Evolutionary conservation across 805 yeast species (phyloP).

Genomic region (Metschnikowia anglica): DNA sequence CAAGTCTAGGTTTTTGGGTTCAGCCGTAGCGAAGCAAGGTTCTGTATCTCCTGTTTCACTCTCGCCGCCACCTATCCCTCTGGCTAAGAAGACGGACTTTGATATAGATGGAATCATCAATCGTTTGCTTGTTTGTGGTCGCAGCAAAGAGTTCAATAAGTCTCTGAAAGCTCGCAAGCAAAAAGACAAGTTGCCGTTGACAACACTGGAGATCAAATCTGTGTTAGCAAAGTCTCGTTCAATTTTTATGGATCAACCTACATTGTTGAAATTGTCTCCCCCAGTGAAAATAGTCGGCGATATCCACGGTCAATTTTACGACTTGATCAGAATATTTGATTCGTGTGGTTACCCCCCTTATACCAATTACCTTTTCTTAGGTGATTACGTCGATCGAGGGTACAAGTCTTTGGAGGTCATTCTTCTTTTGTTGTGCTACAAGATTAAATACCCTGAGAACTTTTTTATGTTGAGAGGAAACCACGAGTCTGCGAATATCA

Average conservation of each 20-base stretch:
- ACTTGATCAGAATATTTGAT: conserved; percentile 53
- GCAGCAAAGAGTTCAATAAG: conserved; percentile 11
- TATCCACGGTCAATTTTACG: conserved; percentile 68
- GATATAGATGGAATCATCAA: conserved; percentile 66
- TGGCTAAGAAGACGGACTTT: conserved; percentile 29
- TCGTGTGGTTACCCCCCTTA: conserved; percentile 61
- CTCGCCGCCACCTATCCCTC: conserved; percentile 26
- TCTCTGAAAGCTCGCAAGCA: conserved; percentile 21
- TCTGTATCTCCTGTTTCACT: conserved; percentile 19
- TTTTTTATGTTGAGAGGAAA: conserved; percentile 61
- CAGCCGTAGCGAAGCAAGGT: background rate
- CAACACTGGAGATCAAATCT: conserved; percentile 53
- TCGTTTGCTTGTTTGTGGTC: conserved; percentile 53
- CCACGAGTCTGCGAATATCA: conserved; percentile 58
- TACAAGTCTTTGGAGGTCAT: conserved; percentile 57
- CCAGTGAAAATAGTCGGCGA: conserved; percentile 85
- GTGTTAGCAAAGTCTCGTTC: conserved; percentile 59
- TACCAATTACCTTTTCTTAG: conserved; percentile 54
- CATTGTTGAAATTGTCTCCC: conserved; percentile 62
- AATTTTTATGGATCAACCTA: conserved; percentile 63
- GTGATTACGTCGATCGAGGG: conserved; percentile 63
- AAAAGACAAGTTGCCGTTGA: conserved; percentile 50
- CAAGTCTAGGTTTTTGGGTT: conserved; percentile 7
- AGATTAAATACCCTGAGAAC: conserved; percentile 59
- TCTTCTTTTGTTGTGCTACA: conserved; percentile 49